Conservation (phyloP, 2,329 filamentous ascomycete species). For the Fusarium tupiense region DNA sequence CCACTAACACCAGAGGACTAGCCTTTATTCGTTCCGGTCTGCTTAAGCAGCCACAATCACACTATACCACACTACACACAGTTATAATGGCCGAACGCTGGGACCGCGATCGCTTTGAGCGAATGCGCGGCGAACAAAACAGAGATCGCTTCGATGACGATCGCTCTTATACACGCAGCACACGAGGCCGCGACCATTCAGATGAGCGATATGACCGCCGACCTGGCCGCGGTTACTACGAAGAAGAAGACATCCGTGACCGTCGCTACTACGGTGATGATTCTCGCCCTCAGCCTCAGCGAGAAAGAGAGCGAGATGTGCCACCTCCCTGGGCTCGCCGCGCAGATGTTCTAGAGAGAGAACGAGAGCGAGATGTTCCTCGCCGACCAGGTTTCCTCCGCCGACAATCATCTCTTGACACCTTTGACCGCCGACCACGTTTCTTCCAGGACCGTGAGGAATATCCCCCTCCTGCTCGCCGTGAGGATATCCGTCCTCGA, state of each 20-base stretch:
- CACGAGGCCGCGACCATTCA: conserved; percentile 57
- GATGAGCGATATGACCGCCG: conserved; percentile 59
- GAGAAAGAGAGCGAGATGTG: conserved; percentile 44
- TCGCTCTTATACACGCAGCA: conserved; percentile 52
- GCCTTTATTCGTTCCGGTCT: conserved; percentile 19
- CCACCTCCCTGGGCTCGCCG: conserved; percentile 62
- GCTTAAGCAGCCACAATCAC: conserved; percentile 15
- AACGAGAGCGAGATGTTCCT: conserved; percentile 63
- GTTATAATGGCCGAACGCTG: conserved; percentile 54
- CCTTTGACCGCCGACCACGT: conserved; percentile 76
- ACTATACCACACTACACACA: background rate
- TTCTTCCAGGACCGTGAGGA: conserved; percentile 67
- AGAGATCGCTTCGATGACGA: conserved; percentile 67
- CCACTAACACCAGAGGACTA: conserved; percentile 13
- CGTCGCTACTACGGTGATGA: conserved; percentile 67
- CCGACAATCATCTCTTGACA: conserved; percentile 89
- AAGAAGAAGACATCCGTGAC: conserved; percentile 62
- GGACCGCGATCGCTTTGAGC: conserved; percentile 64
- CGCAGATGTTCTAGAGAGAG: conserved; percentile 62
- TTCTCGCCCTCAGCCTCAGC: conserved; percentile 50
- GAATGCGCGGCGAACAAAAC: conserved; percentile 52
- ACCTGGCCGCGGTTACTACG: conserved; percentile 52
- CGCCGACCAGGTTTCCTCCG: conserved; percentile 74
- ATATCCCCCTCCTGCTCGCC: conserved; percentile 67
- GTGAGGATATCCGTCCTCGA: conserved; percentile 56